These are phyloP conservation scores for Pestalotiopsis fici DNA, from an alignment of 2,329 filamentous ascomycete species.

Conservation along the genomic window DNA sequence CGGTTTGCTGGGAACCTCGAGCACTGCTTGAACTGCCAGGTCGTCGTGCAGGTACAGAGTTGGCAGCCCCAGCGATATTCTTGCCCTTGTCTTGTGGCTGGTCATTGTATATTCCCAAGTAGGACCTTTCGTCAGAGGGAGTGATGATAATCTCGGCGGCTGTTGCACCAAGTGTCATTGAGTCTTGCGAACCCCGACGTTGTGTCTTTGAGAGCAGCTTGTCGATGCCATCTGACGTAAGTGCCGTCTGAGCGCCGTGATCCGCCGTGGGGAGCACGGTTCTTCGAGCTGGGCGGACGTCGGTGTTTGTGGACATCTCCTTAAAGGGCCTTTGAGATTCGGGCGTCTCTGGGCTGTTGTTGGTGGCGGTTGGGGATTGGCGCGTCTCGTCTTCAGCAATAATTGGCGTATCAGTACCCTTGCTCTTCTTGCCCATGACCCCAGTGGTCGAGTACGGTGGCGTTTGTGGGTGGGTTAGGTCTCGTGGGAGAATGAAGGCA, in stretches of 20 bases:
- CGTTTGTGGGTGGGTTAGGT: slow-evolving; percentile 42
- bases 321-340: slow-evolving; percentile 60
- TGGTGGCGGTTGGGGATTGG: slow-evolving; percentile 47
- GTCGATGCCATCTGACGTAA: slow-evolving; percentile 83
- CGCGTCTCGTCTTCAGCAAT: slow-evolving; percentile 68
- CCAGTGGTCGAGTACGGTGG: slow-evolving; percentile 41
- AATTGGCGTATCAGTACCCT: slow-evolving; percentile 38
- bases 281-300: slow-evolving; percentile 40
- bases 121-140: slow-evolving; percentile 30
- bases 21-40: slow-evolving; percentile 76
- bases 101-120: slow-evolving; percentile 41
- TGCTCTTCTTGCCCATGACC: slow-evolving; percentile 45
- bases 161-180: slow-evolving; percentile 17
- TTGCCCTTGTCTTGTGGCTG: slow-evolving; percentile 49
- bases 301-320: slow-evolving; percentile 63
- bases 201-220: slow-evolving; percentile 63
- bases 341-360: slow-evolving; percentile 45
- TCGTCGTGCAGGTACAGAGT: slow-evolving; percentile 44
- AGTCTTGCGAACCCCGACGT: slow-evolving; percentile 25
- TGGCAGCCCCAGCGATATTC: slow-evolving; percentile 35
- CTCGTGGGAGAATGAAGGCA: slow-evolving; percentile 57
- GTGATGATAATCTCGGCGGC: slow-evolving; percentile 22
- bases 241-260: slow-evolving; percentile 77
- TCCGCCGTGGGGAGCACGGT: slow-evolving; percentile 55
- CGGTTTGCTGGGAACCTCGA: slow-evolving; percentile 39